phyloP scores from a whole-genome alignment of 441 rosid species.

The Flueggea neowawraea region DNA sequence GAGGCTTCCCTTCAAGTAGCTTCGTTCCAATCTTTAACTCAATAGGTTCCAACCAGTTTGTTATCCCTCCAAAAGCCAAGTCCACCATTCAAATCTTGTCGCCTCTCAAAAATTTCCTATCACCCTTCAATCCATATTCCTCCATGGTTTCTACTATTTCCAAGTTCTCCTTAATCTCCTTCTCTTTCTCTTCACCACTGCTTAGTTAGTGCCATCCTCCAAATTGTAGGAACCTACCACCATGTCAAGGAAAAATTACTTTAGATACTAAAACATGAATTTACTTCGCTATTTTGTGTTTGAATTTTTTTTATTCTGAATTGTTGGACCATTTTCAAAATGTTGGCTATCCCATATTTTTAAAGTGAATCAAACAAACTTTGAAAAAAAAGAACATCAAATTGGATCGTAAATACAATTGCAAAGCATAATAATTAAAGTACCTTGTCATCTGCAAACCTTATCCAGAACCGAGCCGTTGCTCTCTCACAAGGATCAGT shows the following conservation, averaged over 20 bases:
- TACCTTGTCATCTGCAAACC: constrained; percentile 14
- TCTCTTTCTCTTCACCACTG: constrained; percentile 8
- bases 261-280: too few species aligned
- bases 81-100: constrained; percentile 12
- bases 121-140: constrained; percentile 16
- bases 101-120: constrained; percentile 22
- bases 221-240: neutral
- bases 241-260: neutral
- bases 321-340: too few species aligned
- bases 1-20: too few species aligned
- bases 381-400: too few species aligned
- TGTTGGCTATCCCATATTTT: too few species aligned
- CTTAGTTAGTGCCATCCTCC: neutral
- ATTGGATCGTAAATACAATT: too few species aligned
- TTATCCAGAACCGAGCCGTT: constrained; percentile 23
- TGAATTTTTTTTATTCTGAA: too few species aligned
- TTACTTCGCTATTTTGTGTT: too few species aligned
- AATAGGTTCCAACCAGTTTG: constrained; percentile 8
- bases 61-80: constrained; percentile 3
- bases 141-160: constrained; percentile 13
- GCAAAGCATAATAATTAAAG: neutral
- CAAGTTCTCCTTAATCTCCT: neutral
- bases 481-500: constrained; percentile 20
- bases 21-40: too few species aligned
- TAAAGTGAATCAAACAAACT: too few species aligned